Evolutionary conservation across 2,329 filamentous ascomycete species (phyloP), one percentile per base, ranked within the genome.

Genomic region (Exserohilum rostratum): DNA sequence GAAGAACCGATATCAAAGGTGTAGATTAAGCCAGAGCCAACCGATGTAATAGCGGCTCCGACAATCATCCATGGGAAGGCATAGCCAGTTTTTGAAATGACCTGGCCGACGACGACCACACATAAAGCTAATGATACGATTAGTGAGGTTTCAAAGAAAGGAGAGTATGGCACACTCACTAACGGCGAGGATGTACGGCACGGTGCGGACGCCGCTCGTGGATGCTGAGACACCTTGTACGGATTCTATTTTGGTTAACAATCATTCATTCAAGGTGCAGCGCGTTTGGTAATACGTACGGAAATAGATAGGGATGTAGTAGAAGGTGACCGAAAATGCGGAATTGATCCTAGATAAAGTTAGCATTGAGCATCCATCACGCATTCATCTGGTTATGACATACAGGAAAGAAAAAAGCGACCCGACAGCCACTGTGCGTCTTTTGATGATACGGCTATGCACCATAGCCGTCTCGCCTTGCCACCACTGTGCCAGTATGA

Each of bases 251-350:
- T 5, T 11, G 3, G 10, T 49, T 11, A 49, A 17, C 15, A 7
- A 12, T 17, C 10, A 13, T 27, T 5, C 6, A 3, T 13, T 33
- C 5, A 2, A 2, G 2, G 1, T 27, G 5, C 11, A 17, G 6
- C 6, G 12, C 10, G 3, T 10, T 3, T n/a, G 25, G 13, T 63
- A 57, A 3, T 79, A 71, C 1, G 68, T 68, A 62, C 82, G 80
- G 68, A 83, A 83, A 61, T 80, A 82, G 18, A 83, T 78, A 3
- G 80, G 80, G 0, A 81, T 65, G 58, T 79, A 81, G 65, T 80
- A 82, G 5, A 81, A 53, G 5, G 50, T 60, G 1, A 77, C 42
- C 6, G 77, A 22, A 53, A 78, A 74, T 75, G 59, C 57, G 37
- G 50, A 68, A 12, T 53, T 48, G 30, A 53, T 53, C 15, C 46